Conservation (phyloP, 2,329 filamentous ascomycete species). For the Fusarium drepaniforme region DNA sequence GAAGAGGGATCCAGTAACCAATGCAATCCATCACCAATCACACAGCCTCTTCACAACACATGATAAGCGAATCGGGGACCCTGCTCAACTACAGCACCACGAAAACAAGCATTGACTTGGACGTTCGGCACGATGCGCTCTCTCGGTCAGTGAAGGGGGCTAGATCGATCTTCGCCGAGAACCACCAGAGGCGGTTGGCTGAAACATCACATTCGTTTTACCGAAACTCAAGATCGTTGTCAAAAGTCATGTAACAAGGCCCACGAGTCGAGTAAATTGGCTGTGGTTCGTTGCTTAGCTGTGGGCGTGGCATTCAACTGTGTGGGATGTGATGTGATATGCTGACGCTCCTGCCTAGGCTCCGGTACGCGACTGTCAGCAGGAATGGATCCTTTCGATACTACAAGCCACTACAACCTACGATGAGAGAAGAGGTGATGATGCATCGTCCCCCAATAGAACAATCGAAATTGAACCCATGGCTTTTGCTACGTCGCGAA, state of each 20-base stretch:
- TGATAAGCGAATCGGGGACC: conserved; percentile 2
- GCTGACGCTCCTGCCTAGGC: too few relatives aligned
- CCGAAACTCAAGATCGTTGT: neutral
- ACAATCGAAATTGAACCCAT: conserved; percentile 88
- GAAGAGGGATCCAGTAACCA: neutral
- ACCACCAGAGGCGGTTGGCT: neutral
- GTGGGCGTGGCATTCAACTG: neutral
- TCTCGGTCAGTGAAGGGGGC: conserved; percentile 28
- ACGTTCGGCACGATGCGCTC: neutral
- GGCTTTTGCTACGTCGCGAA: conserved; percentile 75
- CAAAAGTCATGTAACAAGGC: neutral
- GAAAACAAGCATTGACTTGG: neutral
- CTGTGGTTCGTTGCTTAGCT: conserved; percentile 6
- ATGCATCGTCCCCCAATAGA: conserved; percentile 77
- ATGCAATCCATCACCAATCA: conserved; percentile 17
- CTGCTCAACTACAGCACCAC: neutral
- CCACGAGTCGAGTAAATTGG: neutral
- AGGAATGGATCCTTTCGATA: too few relatives aligned
- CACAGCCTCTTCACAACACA: conserved; percentile 4
- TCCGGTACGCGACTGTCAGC: conserved; percentile 1
- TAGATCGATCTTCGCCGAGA: conserved; percentile 2
- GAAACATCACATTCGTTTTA: neutral
- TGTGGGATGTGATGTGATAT: neutral
- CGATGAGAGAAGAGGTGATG: conserved; percentile 23
- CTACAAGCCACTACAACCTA: neutral